Evolutionary conservation across 2,329 filamentous ascomycete species (phyloP).

Genomic region (Cercospora beticola): DNA sequence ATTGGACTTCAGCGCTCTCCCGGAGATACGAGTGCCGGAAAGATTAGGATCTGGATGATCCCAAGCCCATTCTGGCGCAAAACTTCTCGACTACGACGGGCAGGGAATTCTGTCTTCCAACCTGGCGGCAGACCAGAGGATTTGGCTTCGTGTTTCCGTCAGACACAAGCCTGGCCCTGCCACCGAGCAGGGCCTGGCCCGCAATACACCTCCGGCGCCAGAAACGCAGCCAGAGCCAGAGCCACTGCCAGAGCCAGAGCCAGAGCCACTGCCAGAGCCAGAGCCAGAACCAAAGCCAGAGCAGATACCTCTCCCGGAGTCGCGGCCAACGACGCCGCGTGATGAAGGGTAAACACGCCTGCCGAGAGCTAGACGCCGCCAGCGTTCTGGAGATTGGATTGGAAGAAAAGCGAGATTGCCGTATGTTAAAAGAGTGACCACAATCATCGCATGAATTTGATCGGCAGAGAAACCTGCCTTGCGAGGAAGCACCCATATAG

Average conservation of each 20-base stretch:
- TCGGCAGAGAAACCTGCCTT: no score
- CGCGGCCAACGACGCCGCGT: neutral
- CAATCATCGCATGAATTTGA: no score
- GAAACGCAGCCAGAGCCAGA: neutral
- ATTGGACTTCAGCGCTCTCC: no score
- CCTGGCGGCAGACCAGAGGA: neutral
- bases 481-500: no score
- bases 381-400: neutral
- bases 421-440: no score
- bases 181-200: neutral
- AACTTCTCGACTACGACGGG: no score
- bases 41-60: no score
- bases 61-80: no score
- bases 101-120: no score
- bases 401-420: neutral
- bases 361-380: neutral
- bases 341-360: neutral
- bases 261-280: no score
- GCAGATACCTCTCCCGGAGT: neutral
- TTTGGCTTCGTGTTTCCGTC: slow-evolving; percentile 1
- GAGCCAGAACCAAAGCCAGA: no score
- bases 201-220: neutral
- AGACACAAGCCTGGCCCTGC: neutral
- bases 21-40: no score
- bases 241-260: neutral